A percentile compares a stretch with the other conserved stretches of the same genome.
phyloP scores from a whole-genome alignment of 345 rosid genomes.

The Gynandropsis gynandra region DNA sequence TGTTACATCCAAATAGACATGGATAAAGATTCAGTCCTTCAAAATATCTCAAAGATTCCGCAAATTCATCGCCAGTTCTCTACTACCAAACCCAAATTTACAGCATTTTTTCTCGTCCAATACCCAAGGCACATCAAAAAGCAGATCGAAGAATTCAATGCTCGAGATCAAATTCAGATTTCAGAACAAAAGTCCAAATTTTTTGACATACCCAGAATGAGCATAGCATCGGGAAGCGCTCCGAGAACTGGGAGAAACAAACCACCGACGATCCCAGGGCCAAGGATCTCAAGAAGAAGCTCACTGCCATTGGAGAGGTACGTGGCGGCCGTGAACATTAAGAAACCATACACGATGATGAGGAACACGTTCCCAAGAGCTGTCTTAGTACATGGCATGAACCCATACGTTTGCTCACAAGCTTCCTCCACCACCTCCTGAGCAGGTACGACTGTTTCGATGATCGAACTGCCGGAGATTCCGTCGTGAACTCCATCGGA shows the following conservation, averaged over 20 bases:
- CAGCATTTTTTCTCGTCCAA: too few species aligned
- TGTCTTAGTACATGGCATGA: slow-evolving; percentile 85
- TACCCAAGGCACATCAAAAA: not conserved
- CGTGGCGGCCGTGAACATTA: slow-evolving; percentile 79
- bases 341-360: slow-evolving; percentile 66
- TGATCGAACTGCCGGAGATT: slow-evolving; percentile 5
- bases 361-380: slow-evolving; percentile 65
- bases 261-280: slow-evolving; percentile 93
- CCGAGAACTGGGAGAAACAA: slow-evolving; percentile 89
- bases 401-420: slow-evolving; percentile 89
- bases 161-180: not conserved
- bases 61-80: not conserved
- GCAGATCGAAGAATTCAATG: not conserved
- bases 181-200: not conserved
- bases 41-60: not conserved
- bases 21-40: slow-evolving; percentile 12
- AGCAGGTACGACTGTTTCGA: slow-evolving; percentile 20
- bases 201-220: slow-evolving; percentile 63
- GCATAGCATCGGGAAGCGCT: slow-evolving; percentile 97
- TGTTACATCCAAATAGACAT: not conserved
- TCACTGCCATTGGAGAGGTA: slow-evolving; percentile 81
- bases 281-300: slow-evolving; percentile 82
- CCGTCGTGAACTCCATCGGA: slow-evolving; percentile 48
- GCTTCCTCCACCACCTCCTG: slow-evolving; percentile 27
- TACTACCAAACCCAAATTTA: not conserved